Evolutionary conservation across 2,329 filamentous ascomycete species (phyloP), one percentile per base, ranked within the genome.

Genomic region (Apiospora pterosperma): DNA sequence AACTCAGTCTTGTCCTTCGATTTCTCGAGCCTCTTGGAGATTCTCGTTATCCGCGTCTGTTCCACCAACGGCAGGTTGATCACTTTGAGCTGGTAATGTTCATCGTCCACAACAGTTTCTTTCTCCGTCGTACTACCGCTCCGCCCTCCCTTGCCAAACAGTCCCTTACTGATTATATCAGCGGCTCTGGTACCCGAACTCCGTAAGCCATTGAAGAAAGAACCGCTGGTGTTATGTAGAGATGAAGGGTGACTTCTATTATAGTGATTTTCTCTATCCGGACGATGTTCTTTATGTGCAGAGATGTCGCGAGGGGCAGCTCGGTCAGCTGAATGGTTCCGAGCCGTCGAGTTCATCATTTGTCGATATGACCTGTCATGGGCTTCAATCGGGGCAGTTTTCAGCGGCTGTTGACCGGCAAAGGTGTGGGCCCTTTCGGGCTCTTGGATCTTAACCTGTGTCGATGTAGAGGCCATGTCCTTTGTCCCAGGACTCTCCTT

Each of bases 1-100:
- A 96, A 98, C 74, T 97, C 95, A 0, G 95, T 98, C 82, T 97
- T 97, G 74, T 98, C 95, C 67, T 90, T 88, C 11, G 94, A 97
- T 66, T 92, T 88, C 73, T 96, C 92, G 52, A 98, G 81, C 36
- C 91, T 88, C 78, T 95, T 96, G 8, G 93, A 96, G 74, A 98
- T 97, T 68, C 95, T 87, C 0, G 95, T 97, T 68, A 89, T 83
- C n/a, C 95, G 88, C 7, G 94, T 94, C 78, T 98, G 95, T 75
- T 97, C 91, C 31, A 97, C 85, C 36, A 98, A 81, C 1, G 93
- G 93, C 61, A 92, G 82, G 72, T 96, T 97, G 75, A 98, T 92
- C 52, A 97, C 89, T 70, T 91, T 92, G 72, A 93, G 84, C 63
- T 91, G 85, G 72, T 97, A 97, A 72, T 93, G 90, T 73, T 96